Evolutionary conservation across 2,329 filamentous ascomycete species (phyloP).

Genomic region (Tolypocladium tundrense): DNA sequence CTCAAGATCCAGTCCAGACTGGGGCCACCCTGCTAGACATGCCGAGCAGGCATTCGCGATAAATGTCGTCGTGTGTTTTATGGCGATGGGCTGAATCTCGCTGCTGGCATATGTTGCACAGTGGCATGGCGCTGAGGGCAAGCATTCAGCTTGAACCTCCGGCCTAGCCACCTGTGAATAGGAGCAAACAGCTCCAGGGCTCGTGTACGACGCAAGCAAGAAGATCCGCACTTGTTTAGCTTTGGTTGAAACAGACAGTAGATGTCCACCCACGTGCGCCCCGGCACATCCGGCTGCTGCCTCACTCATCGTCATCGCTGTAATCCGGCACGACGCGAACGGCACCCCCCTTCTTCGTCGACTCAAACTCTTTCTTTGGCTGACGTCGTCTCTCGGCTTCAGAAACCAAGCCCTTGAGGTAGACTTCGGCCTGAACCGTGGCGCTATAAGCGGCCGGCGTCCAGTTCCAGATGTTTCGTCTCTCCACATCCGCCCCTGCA

Average conservation of each 20-base stretch:
- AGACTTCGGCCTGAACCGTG: slow-evolving; percentile 74
- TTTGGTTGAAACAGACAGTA: not conserved
- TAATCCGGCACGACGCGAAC: slow-evolving; percentile 34
- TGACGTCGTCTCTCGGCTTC: slow-evolving; percentile 54
- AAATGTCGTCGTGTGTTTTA: not conserved
- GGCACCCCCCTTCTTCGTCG: slow-evolving; percentile 28
- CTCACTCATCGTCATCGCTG: slow-evolving; percentile 23
- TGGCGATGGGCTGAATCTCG: not conserved
- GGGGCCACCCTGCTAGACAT: not conserved
- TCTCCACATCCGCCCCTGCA: slow-evolving; percentile 65
- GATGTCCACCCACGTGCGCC: not conserved
- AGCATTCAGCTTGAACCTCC: not conserved
- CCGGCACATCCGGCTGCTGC: not conserved
- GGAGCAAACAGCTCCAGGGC: not conserved
- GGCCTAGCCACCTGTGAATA: not conserved
- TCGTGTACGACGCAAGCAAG: too few relatives aligned
- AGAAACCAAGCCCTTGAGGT: slow-evolving; percentile 65
- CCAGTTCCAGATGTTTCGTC: slow-evolving; percentile 69
- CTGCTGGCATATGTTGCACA: not conserved
- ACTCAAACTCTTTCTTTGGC: slow-evolving; percentile 28
- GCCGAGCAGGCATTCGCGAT: not conserved
- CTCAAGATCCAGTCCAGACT: not conserved
- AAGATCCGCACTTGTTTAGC: not conserved
- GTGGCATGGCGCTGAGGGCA: not conserved
- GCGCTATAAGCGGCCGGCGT: slow-evolving; percentile 74